Evolutionary conservation across 768 basidiomycete genomes (phyloP), one percentile per base, ranked within the genome.

Genomic region (Agaricus sinodeliciosus): DNA sequence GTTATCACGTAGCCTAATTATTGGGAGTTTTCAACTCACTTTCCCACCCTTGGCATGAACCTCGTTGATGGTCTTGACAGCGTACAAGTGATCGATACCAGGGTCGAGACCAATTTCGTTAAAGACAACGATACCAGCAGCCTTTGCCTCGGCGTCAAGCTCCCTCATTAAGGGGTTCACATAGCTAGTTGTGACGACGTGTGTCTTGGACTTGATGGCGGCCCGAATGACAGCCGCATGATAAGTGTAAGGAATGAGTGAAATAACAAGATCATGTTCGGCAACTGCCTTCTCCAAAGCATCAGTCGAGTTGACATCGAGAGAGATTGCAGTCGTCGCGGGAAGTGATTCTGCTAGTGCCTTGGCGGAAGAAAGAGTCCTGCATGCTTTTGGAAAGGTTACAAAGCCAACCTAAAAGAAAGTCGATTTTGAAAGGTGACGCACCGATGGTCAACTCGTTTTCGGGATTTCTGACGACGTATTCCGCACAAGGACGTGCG

Each of bases 51-150:
- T 88, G 42, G 80, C 86, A 66, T 99, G 94, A 3, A 97, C 90
- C 67, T 97, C 95, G 48, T 81, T 80, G 59, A 99, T 91, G 19
- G 85, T 91, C 79, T 95, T 95, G 69, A 96, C 74, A 27, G 94
- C 94, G 67, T 94, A 94, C 55, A 96, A 69, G 67, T 94, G 91
- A 67, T 94, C 91, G 55, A 95, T 90, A 64, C 94, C 94, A 44
- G 94, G 94, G 69, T 97, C 95, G 40, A 99, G 79, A 47, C 96
- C 96, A 62, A 99, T 90, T 73, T 99, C 96, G 70, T 99, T 99
- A 79, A 98, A 77, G 58, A 97, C 90, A 48, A 93, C 76, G 62
- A 98, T 91, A 4, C 94, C 94, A 1, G 94, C 94, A 52, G 83
- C 80, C 71, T 87, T 87, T 50, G 78, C 89, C 46, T 80, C 84